Evolutionary conservation across 1,139 yeast genomes (phyloP).

Genomic region (Pichia cactophila): DNA sequence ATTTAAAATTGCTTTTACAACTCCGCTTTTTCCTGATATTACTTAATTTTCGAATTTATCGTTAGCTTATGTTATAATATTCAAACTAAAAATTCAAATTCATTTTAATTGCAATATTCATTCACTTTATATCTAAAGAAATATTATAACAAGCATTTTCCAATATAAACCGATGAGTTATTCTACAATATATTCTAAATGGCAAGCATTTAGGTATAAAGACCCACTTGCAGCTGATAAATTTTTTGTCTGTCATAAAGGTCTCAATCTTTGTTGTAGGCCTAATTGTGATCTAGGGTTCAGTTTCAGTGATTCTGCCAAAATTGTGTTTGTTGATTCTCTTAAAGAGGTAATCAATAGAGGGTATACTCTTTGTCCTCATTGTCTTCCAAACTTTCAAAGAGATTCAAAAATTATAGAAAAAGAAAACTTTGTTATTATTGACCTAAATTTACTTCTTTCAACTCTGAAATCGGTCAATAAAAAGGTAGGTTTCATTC

Average conservation of each 20-base stretch:
- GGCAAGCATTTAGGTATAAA: constrained; percentile 61
- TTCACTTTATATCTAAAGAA: too few species aligned
- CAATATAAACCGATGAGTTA: constrained; percentile 24
- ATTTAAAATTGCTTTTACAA: too few species aligned
- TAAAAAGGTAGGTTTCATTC: constrained; percentile 48
- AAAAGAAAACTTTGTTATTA: constrained; percentile 23
- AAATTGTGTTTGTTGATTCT: constrained; percentile 36
- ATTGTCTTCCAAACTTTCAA: constrained; percentile 36
- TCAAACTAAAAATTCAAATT: too few species aligned
- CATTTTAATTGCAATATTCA: too few species aligned
- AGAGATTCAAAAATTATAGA: constrained; percentile 7
- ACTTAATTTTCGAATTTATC: too few species aligned
- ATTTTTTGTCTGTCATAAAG: constrained; percentile 44
- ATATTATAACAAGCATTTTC: too few species aligned
- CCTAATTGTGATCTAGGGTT: constrained; percentile 61
- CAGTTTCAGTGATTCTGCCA: constrained; percentile 33
- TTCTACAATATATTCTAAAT: constrained; percentile 40
- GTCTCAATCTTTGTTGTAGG: constrained; percentile 43
- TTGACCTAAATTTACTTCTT: constrained; percentile 47
- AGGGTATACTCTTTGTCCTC: constrained; percentile 46
- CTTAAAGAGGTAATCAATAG: constrained; percentile 36
- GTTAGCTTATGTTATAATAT: neutral
- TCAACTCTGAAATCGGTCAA: constrained; percentile 55
- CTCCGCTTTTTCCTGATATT: too few species aligned
- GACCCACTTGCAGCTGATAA: constrained; percentile 61